Evolutionary conservation across 2,329 filamentous ascomycete genomes (phyloP), one percentile per base, ranked within the genome.

Genomic region (Fusarium newnesense): DNA sequence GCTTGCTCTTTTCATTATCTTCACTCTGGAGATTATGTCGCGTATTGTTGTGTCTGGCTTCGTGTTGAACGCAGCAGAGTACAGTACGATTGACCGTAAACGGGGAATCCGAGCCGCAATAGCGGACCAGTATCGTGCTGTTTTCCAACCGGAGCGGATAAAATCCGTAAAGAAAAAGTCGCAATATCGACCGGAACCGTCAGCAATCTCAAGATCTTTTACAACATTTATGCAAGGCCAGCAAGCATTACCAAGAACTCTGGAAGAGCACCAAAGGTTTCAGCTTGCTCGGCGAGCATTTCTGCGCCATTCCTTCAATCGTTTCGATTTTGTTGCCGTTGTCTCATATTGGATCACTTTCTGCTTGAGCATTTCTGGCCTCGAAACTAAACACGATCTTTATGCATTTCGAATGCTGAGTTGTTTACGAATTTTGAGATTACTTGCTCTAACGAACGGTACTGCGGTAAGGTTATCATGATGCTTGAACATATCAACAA

Each of bases 371-470:
- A 83, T 95, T 24, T 88, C 89, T 16, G 91, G 92, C 2, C 80
- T 95, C 26, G 94, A 98, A 79, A 87, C 87, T 68, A 78, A 82
- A 5, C 87, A 91, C 59, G 94, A 97, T 79, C 82, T 98, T 12
- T 97, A 95, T 76, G 89, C 98, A 12, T 99, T 99, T 81, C 92
- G 94, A 64, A 99, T 99, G 97, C 87, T 99, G 67, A 97, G 95
- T 79, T 98, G 95, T 82, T 87, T 99, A 72, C 93, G 97, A 49
- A 98, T 99, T 73, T 84, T 99, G 73, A 91, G 96, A 68, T 87
- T 99, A n/a, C 86, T 99, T 26, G 92, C 94, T 57, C 89, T 99
- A 58, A 99, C 96, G 3, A 95, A 95, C 76, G 96, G 96, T 75
- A 99, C 97, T 64, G 93, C 95, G 60, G 93, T 95, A 87, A 86